These are phyloP conservation scores for Lentinula aciculospora DNA, from an alignment of 768 basidiomycete genomes.

Conservation along the genomic window DNA sequence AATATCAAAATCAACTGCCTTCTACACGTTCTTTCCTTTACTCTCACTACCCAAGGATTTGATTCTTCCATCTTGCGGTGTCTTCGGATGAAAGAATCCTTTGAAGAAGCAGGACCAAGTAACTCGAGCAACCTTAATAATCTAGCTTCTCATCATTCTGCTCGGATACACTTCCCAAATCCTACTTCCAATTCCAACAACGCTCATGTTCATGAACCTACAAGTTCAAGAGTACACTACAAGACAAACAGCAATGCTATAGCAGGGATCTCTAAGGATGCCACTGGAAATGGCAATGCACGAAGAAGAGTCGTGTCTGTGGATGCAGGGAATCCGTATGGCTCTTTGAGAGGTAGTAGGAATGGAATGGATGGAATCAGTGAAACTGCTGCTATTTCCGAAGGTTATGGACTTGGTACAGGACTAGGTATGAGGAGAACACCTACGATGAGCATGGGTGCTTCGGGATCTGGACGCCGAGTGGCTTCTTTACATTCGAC, in stretches of 20 bases:
- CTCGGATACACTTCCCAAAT: not conserved
- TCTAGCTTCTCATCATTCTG: too few species aligned
- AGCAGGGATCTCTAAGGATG: not conserved
- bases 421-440: not conserved
- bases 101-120: too few species aligned
- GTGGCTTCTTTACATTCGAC: not conserved
- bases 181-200: not conserved
- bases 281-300: not conserved
- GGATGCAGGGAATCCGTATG: slow-evolving; percentile 1
- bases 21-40: too few species aligned
- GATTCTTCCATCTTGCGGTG: too few species aligned
- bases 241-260: not conserved
- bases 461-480: not conserved
- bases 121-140: too few species aligned
- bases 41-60: too few species aligned
- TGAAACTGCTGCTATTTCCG: too few species aligned
- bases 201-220: too few species aligned
- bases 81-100: too few species aligned
- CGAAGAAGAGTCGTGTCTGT: slow-evolving; percentile 5
- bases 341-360: not conserved
- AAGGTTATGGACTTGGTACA: not conserved
- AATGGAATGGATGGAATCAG: not conserved
- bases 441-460: not conserved
- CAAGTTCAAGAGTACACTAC: too few species aligned
- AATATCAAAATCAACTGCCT: too few species aligned